Conservation (phyloP, 192 early-diverging fungal genomes). For the Entomortierella parvispora region DNA sequence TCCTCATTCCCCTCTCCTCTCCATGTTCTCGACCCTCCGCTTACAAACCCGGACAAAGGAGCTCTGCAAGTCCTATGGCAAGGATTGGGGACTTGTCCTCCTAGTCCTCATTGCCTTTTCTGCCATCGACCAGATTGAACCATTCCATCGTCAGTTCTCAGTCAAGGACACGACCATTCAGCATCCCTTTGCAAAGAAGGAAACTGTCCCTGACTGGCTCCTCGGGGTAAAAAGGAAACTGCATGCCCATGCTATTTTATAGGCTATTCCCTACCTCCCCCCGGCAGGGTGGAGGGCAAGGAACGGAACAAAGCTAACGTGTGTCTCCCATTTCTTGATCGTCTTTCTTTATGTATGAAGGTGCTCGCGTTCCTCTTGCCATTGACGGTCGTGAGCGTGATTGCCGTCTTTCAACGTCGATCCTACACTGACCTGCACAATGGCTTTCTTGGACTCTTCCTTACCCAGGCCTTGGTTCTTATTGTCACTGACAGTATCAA, state of each 20-base stretch:
- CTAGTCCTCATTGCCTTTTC: conserved; percentile 68
- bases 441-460: conserved; percentile 53
- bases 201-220: conserved; percentile 60
- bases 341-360: conserved; percentile 6
- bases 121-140: conserved; percentile 66
- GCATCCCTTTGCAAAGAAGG: conserved; percentile 64
- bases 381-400: conserved; percentile 27
- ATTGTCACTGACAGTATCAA: conserved; percentile 64
- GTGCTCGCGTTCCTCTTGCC: conserved; percentile 53
- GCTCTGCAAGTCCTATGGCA: conserved; percentile 32
- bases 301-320: neutral
- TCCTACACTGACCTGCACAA: conserved; percentile 54
- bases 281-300: too few relatives aligned
- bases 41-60: conserved; percentile 24
- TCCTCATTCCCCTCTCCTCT: too few relatives aligned
- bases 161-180: conserved; percentile 78
- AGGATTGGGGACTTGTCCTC: conserved; percentile 63
- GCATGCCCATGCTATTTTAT: too few relatives aligned
- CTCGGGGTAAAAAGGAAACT: conserved; percentile 13
- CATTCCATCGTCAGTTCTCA: conserved; percentile 82
- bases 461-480: conserved; percentile 54
- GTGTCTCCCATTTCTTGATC: neutral
- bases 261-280: too few relatives aligned
- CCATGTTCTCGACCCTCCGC: conserved; percentile 21
- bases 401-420: conserved; percentile 43